Evolutionary conservation across 2,329 filamentous ascomycete species (phyloP), one percentile per base, ranked within the genome.

Genomic region (Pseudogymnoascus verrucosus): DNA sequence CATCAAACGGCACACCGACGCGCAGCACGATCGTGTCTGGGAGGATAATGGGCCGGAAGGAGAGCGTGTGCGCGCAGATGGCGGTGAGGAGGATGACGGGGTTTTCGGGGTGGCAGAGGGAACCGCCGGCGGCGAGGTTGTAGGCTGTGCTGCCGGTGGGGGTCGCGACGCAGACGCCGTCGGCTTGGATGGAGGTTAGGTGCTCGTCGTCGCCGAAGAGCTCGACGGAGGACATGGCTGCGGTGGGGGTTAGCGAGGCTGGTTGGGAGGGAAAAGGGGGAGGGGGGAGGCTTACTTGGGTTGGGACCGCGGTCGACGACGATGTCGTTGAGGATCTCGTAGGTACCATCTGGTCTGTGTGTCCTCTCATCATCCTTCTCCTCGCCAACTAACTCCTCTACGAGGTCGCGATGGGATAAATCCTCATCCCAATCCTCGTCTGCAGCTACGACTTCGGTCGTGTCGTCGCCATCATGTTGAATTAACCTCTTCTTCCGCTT

Each of bases 61-160:
- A 96, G 2, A 98, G 82, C 0, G 93, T 97, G 76, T 98, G 93
- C 1, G 95, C 91, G 74, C 93, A 97, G 63, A 98, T 96, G 60
- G 93, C 89, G 0, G 93, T 96, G 5, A 98, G 86, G 1, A 98
- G 85, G 76, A 98, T 96, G 59, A 97, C 93, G 0, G 93, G 95
- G 74, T 97, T 98, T 70, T 98, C 95, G 0, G 93, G 93, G 73
- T 98, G 93, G 72, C 92, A 97, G 23, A 98, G 83, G 2, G 91
- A 96, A 19, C 93, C 93, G n/a, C 95, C 95, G 0, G 93, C 93
- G 0, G 93, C 93, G 19, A 98, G 87, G 72, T 96, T 97, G 78
- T 98, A 98, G 16, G 93, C 93, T 12, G 93, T 98, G 5, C 90
- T 95, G 12, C 93, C 95, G 0, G 95, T 98, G 0, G 93, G 95